These are phyloP conservation scores for Inga laurina DNA, from an alignment of 306 rosid species.

Conservation along the genomic window DNA sequence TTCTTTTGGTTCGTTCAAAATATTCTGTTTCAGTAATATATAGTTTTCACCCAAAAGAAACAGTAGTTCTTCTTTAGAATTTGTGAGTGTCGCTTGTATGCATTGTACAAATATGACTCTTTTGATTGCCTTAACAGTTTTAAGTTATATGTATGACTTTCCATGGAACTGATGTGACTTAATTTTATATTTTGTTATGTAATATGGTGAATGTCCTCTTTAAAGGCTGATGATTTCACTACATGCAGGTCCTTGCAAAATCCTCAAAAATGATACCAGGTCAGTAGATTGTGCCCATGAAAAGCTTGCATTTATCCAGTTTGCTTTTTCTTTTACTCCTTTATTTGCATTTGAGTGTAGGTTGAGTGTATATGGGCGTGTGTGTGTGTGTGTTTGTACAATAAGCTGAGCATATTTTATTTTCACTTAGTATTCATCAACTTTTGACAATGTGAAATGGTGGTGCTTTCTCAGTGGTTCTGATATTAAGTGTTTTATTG, in stretches of 20 bases:
- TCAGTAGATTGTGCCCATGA: constrained; percentile 39
- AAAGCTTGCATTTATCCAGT: neutral
- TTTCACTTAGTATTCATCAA: neutral
- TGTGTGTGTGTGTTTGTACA: too few relatives aligned
- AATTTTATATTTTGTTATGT: constrained; percentile 13
- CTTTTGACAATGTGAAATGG: constrained; percentile 20
- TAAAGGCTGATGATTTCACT: constrained; percentile 24
- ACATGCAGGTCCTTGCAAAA: constrained; percentile 90
- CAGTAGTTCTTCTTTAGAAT: neutral
- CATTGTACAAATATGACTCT: neutral
- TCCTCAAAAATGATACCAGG: constrained; percentile 99
- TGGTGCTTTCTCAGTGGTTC: neutral
- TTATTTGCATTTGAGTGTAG: neutral
- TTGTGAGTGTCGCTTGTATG: neutral
- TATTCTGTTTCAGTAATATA: neutral
- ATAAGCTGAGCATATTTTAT: neutral
- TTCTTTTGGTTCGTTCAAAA: neutral
- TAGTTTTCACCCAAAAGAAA: neutral
- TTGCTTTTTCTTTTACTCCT: neutral
- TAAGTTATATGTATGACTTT: neutral
- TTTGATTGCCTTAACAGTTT: neutral
- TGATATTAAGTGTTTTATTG: neutral
- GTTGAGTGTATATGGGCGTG: neutral
- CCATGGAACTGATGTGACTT: constrained; percentile 8
- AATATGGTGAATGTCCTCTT: neutral